phyloP scores from a whole-genome alignment of 352 stramenopile genomes.

The Pythium scleroteichum region DNA sequence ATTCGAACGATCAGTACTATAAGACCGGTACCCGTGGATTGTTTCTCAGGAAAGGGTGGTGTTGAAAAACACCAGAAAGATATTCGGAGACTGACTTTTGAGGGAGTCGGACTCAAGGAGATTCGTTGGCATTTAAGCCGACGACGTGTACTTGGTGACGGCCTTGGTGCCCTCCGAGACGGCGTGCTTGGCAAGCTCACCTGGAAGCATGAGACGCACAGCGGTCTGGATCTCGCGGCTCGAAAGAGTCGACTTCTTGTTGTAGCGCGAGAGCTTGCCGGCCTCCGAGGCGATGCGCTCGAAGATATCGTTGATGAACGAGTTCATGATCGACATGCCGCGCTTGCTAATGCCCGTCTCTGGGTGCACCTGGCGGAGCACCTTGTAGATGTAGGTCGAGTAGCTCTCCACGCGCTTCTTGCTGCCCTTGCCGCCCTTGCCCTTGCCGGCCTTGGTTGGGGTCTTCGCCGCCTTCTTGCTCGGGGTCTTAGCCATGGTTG shows the following conservation, averaged over 20 bases:
- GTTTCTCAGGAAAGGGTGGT: constrained; percentile 66
- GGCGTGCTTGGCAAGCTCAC: constrained; percentile 97
- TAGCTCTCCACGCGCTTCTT: constrained; percentile 91
- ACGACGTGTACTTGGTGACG: constrained; percentile 91
- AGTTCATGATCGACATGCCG: constrained; percentile 99
- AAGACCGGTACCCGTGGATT: too few species aligned
- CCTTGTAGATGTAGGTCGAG: constrained; percentile 93
- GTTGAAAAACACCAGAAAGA: constrained; percentile 81
- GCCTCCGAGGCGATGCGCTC: constrained; percentile 97
- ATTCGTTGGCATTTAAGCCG: constrained; percentile 74
- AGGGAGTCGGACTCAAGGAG: too few species aligned
- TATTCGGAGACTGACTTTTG: too few species aligned
- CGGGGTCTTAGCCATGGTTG: constrained; percentile 94
- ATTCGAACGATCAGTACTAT: too few species aligned
- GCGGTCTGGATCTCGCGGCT: constrained; percentile 97
- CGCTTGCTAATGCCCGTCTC: constrained; percentile 97
- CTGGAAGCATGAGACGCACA: constrained; percentile 87
- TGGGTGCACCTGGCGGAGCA: constrained; percentile 94
- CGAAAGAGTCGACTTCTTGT: constrained; percentile 98
- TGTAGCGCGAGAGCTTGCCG: constrained; percentile 96
- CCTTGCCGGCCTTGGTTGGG: constrained; percentile 70
- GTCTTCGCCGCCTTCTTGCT: constrained; percentile 93
- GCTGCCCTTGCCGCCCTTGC: constrained; percentile 71
- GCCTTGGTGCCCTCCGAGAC: constrained; percentile 98
- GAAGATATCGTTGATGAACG: constrained; percentile 99